Percentiles rank a stretch among this genome's conserved stretches.
phyloP scores from a whole-genome alignment of 495 filamentous ascomycete genomes.

The Annulohypoxylon stygium region DNA sequence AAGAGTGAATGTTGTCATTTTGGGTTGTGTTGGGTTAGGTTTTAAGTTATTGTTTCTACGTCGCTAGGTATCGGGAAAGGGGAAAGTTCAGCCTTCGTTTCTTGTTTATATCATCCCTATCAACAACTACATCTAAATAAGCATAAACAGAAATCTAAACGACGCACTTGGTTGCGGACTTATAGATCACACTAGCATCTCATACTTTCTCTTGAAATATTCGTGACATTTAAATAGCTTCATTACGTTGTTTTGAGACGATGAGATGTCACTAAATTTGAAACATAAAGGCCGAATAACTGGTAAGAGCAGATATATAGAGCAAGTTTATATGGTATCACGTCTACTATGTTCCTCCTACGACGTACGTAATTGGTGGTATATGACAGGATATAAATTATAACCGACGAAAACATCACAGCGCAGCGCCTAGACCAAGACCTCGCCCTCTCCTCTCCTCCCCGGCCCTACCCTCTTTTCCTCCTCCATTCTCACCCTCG shows the following conservation, averaged over 20 bases:
- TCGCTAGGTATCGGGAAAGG: background rate
- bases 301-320: constrained; percentile 8
- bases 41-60: constrained; percentile 15
- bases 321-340: constrained; percentile 28
- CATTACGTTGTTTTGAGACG: too few relatives aligned
- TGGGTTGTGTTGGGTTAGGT: constrained; percentile 7
- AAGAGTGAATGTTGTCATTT: constrained; percentile 6
- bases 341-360: constrained; percentile 15
- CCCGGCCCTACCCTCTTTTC: background rate
- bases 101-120: constrained; percentile 16
- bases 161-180: constrained; percentile 6
- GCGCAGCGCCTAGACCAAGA: constrained; percentile 15
- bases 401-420: constrained; percentile 17
- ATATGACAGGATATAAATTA: constrained; percentile 41
- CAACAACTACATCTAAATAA: constrained; percentile 5
- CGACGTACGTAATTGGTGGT: constrained; percentile 17
- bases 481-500: background rate
- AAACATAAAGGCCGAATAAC: too few relatives aligned
- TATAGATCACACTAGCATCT: background rate
- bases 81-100: constrained; percentile 28
- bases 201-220: background rate
- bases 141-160: constrained; percentile 10
- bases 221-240: background rate
- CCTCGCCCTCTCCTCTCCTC: background rate
- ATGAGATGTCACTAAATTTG: too few relatives aligned